Evolutionary conservation across 1,284 basidiomycete species (phyloP).

Genomic region (Pseudozyma thailandica): DNA sequence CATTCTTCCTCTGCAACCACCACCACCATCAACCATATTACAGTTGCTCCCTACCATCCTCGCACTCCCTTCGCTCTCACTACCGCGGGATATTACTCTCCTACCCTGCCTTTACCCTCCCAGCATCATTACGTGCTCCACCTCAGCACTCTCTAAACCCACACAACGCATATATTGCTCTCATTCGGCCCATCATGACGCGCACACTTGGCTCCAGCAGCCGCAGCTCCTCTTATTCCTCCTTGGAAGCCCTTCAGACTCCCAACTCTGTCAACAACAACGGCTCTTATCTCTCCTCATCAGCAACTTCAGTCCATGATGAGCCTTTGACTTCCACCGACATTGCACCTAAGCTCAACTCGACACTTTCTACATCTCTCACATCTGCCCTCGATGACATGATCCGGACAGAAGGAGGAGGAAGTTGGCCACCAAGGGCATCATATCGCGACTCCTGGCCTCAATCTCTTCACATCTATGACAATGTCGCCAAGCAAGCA

Average conservation of each 20-base stretch:
- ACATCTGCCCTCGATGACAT: constrained; percentile 31
- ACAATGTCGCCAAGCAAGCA: constrained; percentile 30
- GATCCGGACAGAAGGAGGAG: constrained; percentile 40
- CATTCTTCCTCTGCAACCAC: neutral
- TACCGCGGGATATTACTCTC: no score
- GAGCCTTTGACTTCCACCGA: constrained; percentile 23
- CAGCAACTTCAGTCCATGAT: constrained; percentile 40
- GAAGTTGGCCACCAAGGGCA: constrained; percentile 42
- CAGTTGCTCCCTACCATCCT: neutral
- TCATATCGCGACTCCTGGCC: constrained; percentile 47
- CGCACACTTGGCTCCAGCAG: constrained; percentile 22
- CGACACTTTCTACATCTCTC: constrained; percentile 25
- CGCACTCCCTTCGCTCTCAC: neutral
- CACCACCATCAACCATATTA: neutral
- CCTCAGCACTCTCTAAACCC: no score
- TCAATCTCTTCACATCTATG: constrained; percentile 33
- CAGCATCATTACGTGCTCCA: no score
- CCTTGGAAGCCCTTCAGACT: constrained; percentile 29
- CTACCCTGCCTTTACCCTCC: no score
- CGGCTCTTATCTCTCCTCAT: constrained; percentile 36
- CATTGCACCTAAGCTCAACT: constrained; percentile 33
- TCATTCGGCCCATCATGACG: constrained; percentile 18
- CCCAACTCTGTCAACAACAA: constrained; percentile 30
- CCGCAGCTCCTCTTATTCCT: constrained; percentile 40
- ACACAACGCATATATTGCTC: neutral